These are phyloP conservation scores for Seminavis robusta DNA, from an alignment of 108 stramenopile genomes.

Conservation along the genomic window DNA sequence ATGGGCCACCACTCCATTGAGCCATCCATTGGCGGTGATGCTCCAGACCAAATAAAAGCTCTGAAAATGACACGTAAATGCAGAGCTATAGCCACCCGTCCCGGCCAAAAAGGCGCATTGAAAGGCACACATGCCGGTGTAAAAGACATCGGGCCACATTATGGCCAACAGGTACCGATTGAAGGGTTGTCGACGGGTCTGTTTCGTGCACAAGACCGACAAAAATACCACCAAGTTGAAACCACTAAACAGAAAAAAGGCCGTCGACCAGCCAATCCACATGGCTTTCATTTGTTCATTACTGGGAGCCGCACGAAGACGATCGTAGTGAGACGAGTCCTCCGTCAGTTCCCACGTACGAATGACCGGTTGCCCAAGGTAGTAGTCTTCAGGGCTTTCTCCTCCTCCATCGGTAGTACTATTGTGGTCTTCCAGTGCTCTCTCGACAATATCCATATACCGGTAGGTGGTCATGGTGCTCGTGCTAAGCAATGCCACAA, in stretches of 20 bases:
- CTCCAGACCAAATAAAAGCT: conserved; percentile 7
- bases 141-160: too few species aligned
- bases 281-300: conserved; percentile 3
- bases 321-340: conserved; percentile 7
- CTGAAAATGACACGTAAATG: conserved; percentile 14
- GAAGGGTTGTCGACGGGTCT: conserved; percentile 11
- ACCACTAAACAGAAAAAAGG: neutral
- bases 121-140: too few species aligned
- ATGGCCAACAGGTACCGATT: conserved; percentile 20
- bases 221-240: conserved; percentile 10
- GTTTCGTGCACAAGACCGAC: conserved; percentile 1
- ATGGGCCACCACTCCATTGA: conserved; percentile 17
- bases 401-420: too few species aligned
- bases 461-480: too few species aligned
- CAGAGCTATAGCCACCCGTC: too few species aligned
- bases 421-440: too few species aligned
- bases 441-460: too few species aligned
- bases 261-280: conserved; percentile 5
- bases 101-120: too few species aligned
- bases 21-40: conserved; percentile 14
- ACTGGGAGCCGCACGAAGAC: conserved; percentile 2
- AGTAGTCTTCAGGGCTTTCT: too few species aligned
- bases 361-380: too few species aligned
- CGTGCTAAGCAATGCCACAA: too few species aligned
- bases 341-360: conserved; percentile 7